phyloP scores from a whole-genome alignment of 2,329 filamentous ascomycete species.

The Pleurostoma richardsiae region DNA sequence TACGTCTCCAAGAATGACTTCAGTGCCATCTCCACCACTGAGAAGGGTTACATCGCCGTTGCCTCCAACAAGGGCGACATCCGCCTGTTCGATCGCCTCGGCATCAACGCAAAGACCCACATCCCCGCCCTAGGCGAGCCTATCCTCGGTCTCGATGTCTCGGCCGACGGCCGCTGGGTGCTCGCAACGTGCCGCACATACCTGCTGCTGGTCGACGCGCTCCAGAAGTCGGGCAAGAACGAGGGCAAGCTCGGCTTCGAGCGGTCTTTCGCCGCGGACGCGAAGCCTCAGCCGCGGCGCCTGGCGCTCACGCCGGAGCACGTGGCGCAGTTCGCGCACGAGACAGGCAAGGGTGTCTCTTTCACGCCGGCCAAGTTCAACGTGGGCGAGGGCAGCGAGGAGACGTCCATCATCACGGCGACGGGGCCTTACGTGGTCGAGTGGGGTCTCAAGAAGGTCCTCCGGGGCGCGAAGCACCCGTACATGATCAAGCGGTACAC shows the following conservation, averaged over 20 bases:
- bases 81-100: constrained; percentile 90
- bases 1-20: constrained; percentile 98
- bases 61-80: constrained; percentile 97
- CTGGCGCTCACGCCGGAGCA: constrained; percentile 85
- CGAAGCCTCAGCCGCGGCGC: constrained; percentile 88
- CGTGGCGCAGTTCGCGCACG: constrained; percentile 95
- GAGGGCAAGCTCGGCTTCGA: constrained; percentile 98
- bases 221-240: constrained; percentile 92
- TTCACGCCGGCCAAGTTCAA: constrained; percentile 96
- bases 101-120: constrained; percentile 95
- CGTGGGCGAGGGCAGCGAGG: constrained; percentile 70
- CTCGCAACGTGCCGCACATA: constrained; percentile 93
- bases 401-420: constrained; percentile 94
- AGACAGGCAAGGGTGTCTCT: constrained; percentile 78
- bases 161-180: constrained; percentile 92
- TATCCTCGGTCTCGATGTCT: constrained; percentile 92
- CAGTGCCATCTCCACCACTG: constrained; percentile 87
- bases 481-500: constrained; percentile 96
- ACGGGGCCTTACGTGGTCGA: constrained; percentile 96
- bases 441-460: constrained; percentile 89
- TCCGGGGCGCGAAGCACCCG: constrained; percentile 74
- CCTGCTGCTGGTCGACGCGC: constrained; percentile 83
- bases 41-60: constrained; percentile 94
- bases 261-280: constrained; percentile 84
- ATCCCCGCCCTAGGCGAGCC: constrained; percentile 93